Evolutionary conservation across 768 basidiomycete species (phyloP), one percentile per base, ranked within the genome.

Genomic region (Panaeolus cyanescens): DNA sequence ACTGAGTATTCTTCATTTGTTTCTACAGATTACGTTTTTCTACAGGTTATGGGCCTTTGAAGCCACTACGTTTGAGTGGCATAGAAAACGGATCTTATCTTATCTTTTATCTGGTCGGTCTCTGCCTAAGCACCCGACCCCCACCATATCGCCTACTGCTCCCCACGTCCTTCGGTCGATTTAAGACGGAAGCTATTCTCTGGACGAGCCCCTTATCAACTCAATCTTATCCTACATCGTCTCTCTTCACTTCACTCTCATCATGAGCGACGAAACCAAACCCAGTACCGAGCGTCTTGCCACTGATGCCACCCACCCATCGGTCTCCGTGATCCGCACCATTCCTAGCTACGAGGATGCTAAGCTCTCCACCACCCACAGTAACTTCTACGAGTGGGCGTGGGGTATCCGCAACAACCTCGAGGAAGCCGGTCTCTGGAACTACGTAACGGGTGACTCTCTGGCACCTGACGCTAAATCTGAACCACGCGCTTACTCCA

Each of bases 31-130:
- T 50, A 28, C 15, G 25, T 4, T 4, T 50, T 50, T 50, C 45
- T 50, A 50, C 45, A 50, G 45, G 45, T 50, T 50, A 50, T 50
- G 45, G 45, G 45, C 45, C 25, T 12, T 50, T 50, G 25, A 50
- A 3, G 45, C 45, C 45, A 50, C 45, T 50, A 22, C 19, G 19
- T 12, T 30, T 7, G 13, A 50, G 45, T 50, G 45, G 45, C 45
- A 22, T 50, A 50, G 45, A 50, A 50, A 25, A 3, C 15, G 25
- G 15, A 28, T 13, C 45, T 15, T n/a, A 4, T 9, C 4, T 5
- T 10, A 1, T 28, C 45, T 3, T 13, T 13, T 4, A 17, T 8
- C 37, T 6, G 4, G n/a, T 17, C 10, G 5, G 17, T 4, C 4
- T 5, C 10, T 39, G n/a, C 37, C 15, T 4, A 39, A 39, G 4